phyloP scores from a whole-genome alignment of 73 alveolate species.

The Paramecium pentaurelia region DNA sequence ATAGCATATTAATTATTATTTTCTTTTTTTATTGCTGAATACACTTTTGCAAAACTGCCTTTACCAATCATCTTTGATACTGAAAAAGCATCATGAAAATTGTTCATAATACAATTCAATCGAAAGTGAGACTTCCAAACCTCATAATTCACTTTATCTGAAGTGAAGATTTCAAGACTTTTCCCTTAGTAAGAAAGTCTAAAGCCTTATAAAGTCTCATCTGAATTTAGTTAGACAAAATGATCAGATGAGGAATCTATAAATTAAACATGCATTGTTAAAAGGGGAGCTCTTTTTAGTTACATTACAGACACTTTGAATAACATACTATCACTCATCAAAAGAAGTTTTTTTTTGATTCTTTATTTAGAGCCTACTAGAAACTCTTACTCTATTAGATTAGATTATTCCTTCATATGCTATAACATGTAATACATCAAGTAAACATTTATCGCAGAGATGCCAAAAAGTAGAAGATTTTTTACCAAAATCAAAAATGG shows the following conservation, averaged over 20 bases:
- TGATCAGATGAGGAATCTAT: constrained; percentile 23
- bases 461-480: neutral
- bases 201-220: constrained; percentile 33
- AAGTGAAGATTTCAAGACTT: constrained; percentile 29
- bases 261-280: constrained; percentile 7
- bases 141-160: constrained; percentile 25
- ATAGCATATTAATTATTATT: constrained; percentile 65
- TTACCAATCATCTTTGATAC: constrained; percentile 65
- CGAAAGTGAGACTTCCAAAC: constrained; percentile 5
- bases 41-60: constrained; percentile 73
- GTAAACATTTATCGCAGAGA: neutral
- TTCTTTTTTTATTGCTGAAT: constrained; percentile 61
- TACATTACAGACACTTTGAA: neutral
- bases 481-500: constrained; percentile 42
- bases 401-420: neutral
- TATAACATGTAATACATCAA: neutral
- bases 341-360: neutral
- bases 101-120: neutral
- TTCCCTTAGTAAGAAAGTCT: constrained; percentile 26
- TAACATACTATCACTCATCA: neutral
- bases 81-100: constrained; percentile 6
- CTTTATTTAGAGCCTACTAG: neutral
- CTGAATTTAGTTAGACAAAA: constrained; percentile 24
- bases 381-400: neutral
- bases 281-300: neutral